These are phyloP conservation scores for Aspergillus panamensis DNA, from an alignment of 495 filamentous ascomycete species.

Conservation along the genomic window DNA sequence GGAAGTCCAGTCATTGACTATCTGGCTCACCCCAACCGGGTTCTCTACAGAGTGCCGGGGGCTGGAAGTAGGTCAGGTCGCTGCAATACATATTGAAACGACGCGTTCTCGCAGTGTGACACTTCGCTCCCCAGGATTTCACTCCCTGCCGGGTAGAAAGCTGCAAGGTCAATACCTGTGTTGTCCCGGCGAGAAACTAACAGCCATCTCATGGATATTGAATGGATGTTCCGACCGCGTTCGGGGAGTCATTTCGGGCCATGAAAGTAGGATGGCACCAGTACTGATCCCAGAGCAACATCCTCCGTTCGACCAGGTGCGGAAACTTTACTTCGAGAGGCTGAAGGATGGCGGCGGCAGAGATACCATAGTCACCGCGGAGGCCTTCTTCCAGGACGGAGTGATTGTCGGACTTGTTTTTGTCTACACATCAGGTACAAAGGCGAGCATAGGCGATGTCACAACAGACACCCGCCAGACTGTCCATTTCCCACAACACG, in stretches of 20 bases:
- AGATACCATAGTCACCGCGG: conserved; percentile 6
- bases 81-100: conserved; percentile 15
- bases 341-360: background rate
- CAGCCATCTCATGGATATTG: conserved; percentile 17
- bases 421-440: conserved; percentile 10
- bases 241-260: conserved; percentile 11
- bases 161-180: conserved; percentile 9
- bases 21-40: conserved; percentile 10
- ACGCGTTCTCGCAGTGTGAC: conserved; percentile 12
- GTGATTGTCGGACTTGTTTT: conserved; percentile 14
- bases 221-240: conserved; percentile 5
- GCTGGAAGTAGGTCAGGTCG: conserved; percentile 4
- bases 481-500: conserved; percentile 7
- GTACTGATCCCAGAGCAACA: conserved; percentile 8
- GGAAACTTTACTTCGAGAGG: conserved; percentile 18
- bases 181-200: conserved; percentile 9
- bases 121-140: conserved; percentile 6
- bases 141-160: conserved; percentile 1
- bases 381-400: conserved; percentile 6
- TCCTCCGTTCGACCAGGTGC: conserved; percentile 14
- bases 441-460: conserved; percentile 8
- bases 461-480: background rate
- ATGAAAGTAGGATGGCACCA: background rate
- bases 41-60: background rate
- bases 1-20: conserved; percentile 9